These are phyloP conservation scores for Cladophialophora psammophila DNA, from an alignment of 2,329 filamentous ascomycete species.

Conservation along the genomic window DNA sequence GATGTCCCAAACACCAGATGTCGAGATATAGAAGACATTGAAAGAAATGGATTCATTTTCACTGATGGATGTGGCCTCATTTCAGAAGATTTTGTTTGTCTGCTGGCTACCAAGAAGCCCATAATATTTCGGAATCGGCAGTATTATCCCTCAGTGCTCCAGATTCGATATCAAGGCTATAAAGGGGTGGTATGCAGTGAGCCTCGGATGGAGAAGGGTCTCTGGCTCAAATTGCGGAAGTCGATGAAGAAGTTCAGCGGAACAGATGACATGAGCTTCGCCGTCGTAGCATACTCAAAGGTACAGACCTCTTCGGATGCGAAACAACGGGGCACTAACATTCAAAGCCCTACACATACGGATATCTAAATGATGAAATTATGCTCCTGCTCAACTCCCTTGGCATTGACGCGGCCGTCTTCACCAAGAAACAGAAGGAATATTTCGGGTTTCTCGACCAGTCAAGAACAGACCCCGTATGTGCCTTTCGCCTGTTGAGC, in stretches of 20 bases:
- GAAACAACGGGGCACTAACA: not conserved
- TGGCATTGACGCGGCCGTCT: conserved; percentile 6
- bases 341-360: conserved; percentile 12
- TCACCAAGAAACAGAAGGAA: conserved; percentile 7
- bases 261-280: conserved; percentile 15
- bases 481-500: conserved; percentile 13
- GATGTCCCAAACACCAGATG: conserved; percentile 7
- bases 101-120: conserved; percentile 8
- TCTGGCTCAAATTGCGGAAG: conserved; percentile 16
- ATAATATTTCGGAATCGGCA: conserved; percentile 5
- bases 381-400: conserved; percentile 9
- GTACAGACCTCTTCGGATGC: not conserved
- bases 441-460: conserved; percentile 10
- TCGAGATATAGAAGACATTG: conserved; percentile 14
- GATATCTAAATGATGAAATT: conserved; percentile 16
- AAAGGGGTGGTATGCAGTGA: conserved; percentile 8
- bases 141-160: conserved; percentile 14
- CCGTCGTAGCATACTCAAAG: conserved; percentile 18
- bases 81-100: conserved; percentile 1
- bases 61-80: conserved; percentile 12
- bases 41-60: conserved; percentile 19
- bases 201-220: conserved; percentile 11
- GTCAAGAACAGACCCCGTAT: not conserved
- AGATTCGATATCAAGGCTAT: conserved; percentile 11
- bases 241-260: conserved; percentile 19